These are phyloP conservation scores for Penicillium brasilianum DNA, from an alignment of 2,329 filamentous ascomycete species.

Conservation along the genomic window DNA sequence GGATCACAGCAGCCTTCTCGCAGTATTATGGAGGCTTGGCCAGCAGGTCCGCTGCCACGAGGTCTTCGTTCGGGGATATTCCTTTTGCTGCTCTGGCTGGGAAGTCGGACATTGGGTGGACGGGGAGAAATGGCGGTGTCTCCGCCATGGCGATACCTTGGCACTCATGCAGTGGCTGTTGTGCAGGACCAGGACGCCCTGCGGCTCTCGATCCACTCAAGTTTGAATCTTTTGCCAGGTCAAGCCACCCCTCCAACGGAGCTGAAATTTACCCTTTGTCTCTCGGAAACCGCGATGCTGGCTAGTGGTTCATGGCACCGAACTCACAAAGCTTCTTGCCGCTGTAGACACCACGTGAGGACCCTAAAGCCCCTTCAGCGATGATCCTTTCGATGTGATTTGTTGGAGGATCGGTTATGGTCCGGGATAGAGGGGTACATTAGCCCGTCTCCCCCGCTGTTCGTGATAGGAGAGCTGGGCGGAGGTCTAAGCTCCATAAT, in stretches of 20 bases:
- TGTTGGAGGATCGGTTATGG: constrained; percentile 10
- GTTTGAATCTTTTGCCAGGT: constrained; percentile 5
- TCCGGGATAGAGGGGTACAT: constrained; percentile 8
- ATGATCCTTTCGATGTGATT: constrained; percentile 6
- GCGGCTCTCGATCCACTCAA: constrained; percentile 22
- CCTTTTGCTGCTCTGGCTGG: not conserved
- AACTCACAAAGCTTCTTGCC: not conserved
- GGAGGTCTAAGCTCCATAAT: constrained; percentile 25
- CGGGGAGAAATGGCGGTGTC: constrained; percentile 31
- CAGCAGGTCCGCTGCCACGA: constrained; percentile 9
- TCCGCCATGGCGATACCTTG: constrained; percentile 27
- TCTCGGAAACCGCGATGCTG: not conserved
- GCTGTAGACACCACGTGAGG: not conserved
- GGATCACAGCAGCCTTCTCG: constrained; percentile 23
- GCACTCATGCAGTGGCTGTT: constrained; percentile 23
- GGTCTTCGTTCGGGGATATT: constrained; percentile 5
- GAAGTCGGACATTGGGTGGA: constrained; percentile 5
- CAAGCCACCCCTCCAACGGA: not conserved
- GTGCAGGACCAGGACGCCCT: constrained; percentile 24
- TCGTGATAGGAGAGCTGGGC: constrained; percentile 25
- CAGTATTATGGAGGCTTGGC: constrained; percentile 19
- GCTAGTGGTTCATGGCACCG: not conserved
- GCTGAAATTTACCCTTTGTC: not conserved
- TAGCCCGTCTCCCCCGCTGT: constrained; percentile 21
- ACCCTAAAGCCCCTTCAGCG: not conserved